Evolutionary conservation across 441 rosid genomes (phyloP).

Genomic region (Viola pubescens): DNA sequence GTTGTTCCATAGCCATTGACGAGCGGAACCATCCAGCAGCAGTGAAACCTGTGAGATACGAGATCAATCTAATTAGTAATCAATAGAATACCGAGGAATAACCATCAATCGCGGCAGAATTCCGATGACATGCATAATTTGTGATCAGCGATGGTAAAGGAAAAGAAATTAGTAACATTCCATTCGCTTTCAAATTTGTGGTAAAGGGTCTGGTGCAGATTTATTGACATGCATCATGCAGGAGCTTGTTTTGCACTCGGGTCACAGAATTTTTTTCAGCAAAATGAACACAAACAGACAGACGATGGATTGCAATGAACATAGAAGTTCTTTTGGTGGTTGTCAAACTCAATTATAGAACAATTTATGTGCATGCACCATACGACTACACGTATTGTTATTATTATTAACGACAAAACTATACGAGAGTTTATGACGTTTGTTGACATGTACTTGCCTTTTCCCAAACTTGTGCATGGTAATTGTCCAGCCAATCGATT

Average conservation of each 20-base stretch:
- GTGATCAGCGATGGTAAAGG: no score
- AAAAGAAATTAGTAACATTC: no score
- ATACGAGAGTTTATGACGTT: not conserved
- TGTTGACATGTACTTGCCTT: constrained; percentile 40
- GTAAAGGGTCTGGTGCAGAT: no score
- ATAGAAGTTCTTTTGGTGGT: not conserved
- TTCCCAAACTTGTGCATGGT: constrained; percentile 86
- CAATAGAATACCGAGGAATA: not conserved
- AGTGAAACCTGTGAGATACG: constrained; percentile 60
- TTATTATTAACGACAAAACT: not conserved
- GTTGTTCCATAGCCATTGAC: constrained; percentile 83
- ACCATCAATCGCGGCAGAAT: not conserved
- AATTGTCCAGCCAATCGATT: constrained; percentile 69
- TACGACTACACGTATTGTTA: not conserved
- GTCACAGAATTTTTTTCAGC: no score
- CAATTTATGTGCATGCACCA: not conserved
- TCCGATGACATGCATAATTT: not conserved
- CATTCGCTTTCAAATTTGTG: no score
- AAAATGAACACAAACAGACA: no score
- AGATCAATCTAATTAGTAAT: not conserved
- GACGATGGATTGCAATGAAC: no score
- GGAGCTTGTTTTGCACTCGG: no score
- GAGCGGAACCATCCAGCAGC: constrained; percentile 60
- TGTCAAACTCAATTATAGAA: not conserved
- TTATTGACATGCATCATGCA: no score